Evolutionary conservation across 2,329 filamentous ascomycete species (phyloP).

Genomic region (Cercospora sp.): DNA sequence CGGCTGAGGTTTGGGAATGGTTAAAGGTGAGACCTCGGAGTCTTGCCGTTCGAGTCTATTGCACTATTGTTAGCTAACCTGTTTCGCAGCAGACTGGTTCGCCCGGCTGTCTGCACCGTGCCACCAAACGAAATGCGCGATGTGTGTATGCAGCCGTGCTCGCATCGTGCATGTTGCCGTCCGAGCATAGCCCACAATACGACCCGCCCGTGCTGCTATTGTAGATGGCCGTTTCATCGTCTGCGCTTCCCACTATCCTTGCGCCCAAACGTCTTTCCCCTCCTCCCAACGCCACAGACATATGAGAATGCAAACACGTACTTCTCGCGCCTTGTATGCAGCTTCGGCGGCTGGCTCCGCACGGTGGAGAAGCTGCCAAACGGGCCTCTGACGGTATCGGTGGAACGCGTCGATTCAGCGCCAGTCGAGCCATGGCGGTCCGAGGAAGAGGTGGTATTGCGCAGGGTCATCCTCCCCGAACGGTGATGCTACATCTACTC

Average conservation of each 20-base stretch:
- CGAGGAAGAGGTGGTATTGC: constrained; percentile 40
- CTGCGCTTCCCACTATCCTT: neutral
- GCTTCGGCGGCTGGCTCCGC: constrained; percentile 30
- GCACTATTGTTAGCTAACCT: constrained; percentile 33
- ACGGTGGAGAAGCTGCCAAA: constrained; percentile 27
- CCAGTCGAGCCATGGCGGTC: constrained; percentile 67
- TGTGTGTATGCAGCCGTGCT: constrained; percentile 1
- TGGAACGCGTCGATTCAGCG: constrained; percentile 66
- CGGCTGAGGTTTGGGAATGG: constrained; percentile 43
- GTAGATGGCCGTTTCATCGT: neutral
- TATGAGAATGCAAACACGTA: constrained; percentile 42
- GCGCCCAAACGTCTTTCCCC: neutral
- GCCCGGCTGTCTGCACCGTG: neutral
- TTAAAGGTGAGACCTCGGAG: constrained; percentile 46
- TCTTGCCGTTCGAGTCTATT: constrained; percentile 48
- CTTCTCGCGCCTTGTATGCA: constrained; percentile 49
- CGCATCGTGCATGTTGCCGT: constrained; percentile 12
- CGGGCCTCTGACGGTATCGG: constrained; percentile 63
- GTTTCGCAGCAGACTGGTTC: constrained; percentile 23
- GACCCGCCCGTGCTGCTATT: neutral
- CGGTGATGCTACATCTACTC: constrained; percentile 12
- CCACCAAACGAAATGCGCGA: constrained; percentile 32
- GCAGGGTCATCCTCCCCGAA: constrained; percentile 28
- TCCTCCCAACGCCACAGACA: neutral
- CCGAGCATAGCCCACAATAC: neutral